A percentile compares a stretch with the other conserved stretches of the same genome.
Evolutionary conservation across 2,329 filamentous ascomycete genomes (phyloP).

Genomic region (Lanzia echinophila): DNA sequence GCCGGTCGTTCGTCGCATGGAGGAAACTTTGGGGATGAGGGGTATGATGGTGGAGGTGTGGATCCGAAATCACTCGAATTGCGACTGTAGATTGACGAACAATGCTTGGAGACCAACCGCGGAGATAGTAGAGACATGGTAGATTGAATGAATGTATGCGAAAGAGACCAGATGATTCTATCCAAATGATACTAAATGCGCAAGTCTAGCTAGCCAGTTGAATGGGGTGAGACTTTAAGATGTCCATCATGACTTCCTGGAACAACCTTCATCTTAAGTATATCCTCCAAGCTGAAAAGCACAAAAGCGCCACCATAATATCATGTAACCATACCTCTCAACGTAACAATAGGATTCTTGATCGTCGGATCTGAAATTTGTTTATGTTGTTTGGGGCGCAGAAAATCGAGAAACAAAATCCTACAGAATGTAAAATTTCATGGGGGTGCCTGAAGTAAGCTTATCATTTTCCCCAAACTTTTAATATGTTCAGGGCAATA

Average conservation of each 20-base stretch:
- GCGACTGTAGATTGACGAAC: slow-evolving; percentile 3
- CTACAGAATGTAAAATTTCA: neutral
- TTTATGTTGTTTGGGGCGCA: slow-evolving; percentile 6
- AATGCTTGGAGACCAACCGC: neutral
- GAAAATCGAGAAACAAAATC: neutral
- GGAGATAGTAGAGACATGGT: neutral
- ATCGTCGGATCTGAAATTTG: neutral
- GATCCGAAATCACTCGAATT: slow-evolving; percentile 1
- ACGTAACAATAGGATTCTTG: neutral
- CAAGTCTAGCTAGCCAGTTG: too few relatives aligned
- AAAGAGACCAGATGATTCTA: too few relatives aligned
- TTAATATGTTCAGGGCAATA: neutral
- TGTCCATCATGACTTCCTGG: neutral
- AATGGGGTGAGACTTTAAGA: too few relatives aligned
- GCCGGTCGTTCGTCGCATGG: neutral
- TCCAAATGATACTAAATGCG: too few relatives aligned
- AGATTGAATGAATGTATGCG: too few relatives aligned
- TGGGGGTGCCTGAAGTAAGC: neutral
- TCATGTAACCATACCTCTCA: neutral
- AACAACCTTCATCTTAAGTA: slow-evolving; percentile 1
- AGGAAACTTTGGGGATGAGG: neutral
- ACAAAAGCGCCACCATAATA: neutral
- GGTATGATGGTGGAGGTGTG: neutral
- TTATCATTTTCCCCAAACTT: neutral
- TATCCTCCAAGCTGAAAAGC: neutral